phyloP scores from a whole-genome alignment of 345 rosid species.

The Eucalyptus pauciflora region DNA sequence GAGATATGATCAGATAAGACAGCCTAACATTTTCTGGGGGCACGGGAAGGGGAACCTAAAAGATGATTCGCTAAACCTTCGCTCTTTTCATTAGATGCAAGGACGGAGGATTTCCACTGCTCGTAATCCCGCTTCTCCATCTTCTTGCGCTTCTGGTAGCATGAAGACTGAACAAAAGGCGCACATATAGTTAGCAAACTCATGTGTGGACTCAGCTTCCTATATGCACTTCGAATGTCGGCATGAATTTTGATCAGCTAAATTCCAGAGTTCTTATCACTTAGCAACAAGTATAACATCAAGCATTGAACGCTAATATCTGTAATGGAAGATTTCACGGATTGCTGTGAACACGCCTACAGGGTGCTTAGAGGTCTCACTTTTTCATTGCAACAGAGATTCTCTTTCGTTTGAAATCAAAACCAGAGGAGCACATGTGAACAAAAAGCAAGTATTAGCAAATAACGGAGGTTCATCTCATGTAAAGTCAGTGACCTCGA shows the following conservation, averaged over 20 bases:
- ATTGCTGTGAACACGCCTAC: neutral
- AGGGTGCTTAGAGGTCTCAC: neutral
- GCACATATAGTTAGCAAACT: neutral
- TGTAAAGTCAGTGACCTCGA: neutral
- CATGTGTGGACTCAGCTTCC: neutral
- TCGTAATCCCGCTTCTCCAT: slow-evolving; percentile 50
- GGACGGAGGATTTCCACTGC: slow-evolving; percentile 70
- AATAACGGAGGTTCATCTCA: neutral
- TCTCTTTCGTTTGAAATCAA: neutral
- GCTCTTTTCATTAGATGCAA: slow-evolving; percentile 33
- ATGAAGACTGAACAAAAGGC: slow-evolving; percentile 30
- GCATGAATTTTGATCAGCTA: neutral
- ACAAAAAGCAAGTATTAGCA: neutral
- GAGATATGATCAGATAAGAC: neutral
- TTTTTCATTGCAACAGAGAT: neutral
- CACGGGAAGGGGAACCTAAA: neutral
- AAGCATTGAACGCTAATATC: neutral
- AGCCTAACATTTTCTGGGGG: neutral
- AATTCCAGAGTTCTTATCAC: neutral
- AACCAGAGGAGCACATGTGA: neutral
- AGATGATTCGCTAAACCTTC: slow-evolving; percentile 26
- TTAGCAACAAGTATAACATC: neutral
- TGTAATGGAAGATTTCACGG: neutral
- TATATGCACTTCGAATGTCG: neutral
- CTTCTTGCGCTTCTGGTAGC: slow-evolving; percentile 56